Base-by-base conservation (phyloP, 148 eudicot genomes). In the Fagopyrum tataricum region DNA sequence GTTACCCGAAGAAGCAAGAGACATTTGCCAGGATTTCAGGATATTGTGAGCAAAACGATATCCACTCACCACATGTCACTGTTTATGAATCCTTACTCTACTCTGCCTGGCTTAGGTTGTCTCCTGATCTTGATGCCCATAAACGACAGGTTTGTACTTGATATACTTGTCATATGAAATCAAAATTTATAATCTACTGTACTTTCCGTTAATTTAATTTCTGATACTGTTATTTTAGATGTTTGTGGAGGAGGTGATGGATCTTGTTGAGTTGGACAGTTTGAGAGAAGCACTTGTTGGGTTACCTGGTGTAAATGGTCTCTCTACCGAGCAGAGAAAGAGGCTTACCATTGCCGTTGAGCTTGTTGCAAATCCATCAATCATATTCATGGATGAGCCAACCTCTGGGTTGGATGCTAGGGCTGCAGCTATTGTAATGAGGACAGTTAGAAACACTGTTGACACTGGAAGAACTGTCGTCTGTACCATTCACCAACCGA, bases 351-450 rank as follows among this genome's bases (percentile, higher is more conserved):
- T 91, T 24, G 97, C 97, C 15, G 93, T 91, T 44, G 91, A 91
- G 77, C 76, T 91, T 41, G 97, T 91, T 11, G 93, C 97, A 1
- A 89, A 91, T 76, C 97, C 97, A 12, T 91, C 97, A 0, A 87
- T 91, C 48, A 89, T 91, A 48, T 91, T 91, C 81, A 91, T 91
- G 97, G 97, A 91, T 10, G 97, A 91, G 79, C 97, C 97, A 73
- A 91, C 97, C 49, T 91, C 91, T 20, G 97, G 97, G 75, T 83
- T 91, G 1, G 97, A 89, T 84, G 97, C 97, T 20, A 79, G 97
- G 74, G 93, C 93, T 47, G 97, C 97, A 41, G 91, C 88, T 42
- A 91, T 91, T 31, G 97, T 91, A 37, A 91, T 91, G 93, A 87
- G 97, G 78, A 82, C 97, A 0, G 93, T 91, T n/a, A 82, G 96